Evolutionary conservation across 176 grass and related monocot genomes (phyloP), one percentile per base, ranked within the genome.

Genomic region (Cenchrus fungigraminus): DNA sequence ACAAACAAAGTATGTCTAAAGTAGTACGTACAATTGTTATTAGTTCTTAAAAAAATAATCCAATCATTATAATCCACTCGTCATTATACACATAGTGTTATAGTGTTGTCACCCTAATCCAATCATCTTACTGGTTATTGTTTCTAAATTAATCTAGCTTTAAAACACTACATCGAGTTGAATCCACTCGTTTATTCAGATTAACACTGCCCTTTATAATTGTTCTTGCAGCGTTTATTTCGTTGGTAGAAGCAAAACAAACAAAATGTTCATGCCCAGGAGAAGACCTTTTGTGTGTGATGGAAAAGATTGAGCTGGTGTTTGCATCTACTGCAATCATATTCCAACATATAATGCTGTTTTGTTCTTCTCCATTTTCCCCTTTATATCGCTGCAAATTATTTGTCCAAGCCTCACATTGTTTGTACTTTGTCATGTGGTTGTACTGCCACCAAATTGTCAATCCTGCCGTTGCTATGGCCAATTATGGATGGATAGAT

Each of bases 171-270:
- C 28, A 16, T 1, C 1, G 0, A 70, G 15, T 43, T 28, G 1
- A 15, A 63, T 78, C 73, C 7, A 47, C 62, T 17, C 14, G 55
- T 61, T 78, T 74, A 42, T 11, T 76, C 2, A 82, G 12, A 25
- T 20, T 86, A 72, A 90, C 55, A 73, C 42, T 19, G 50, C 12
- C 43, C 11, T 61, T 78, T 57, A 42, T 59, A 68, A 81, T 85
- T 73, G 56, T 76, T 15, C 28, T 76, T 92, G 69, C 87, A 94
- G 92, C 83, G 83, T 47, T 70, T 87, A 22, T 94, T 94, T 77
- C 82, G 29, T n/a, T 94, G 92, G 92, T 94, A 81, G 61, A 83
- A 47, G 16, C 11, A 46, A 51, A 76, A 40, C 74, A 78, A 1
- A 7, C 4, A 15, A 32, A 61, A 14, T 17, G 45, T 28, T 49